These are phyloP conservation scores for Glebionis coronaria DNA, from an alignment of 129 eudicot genomes.

Conservation along the genomic window DNA sequence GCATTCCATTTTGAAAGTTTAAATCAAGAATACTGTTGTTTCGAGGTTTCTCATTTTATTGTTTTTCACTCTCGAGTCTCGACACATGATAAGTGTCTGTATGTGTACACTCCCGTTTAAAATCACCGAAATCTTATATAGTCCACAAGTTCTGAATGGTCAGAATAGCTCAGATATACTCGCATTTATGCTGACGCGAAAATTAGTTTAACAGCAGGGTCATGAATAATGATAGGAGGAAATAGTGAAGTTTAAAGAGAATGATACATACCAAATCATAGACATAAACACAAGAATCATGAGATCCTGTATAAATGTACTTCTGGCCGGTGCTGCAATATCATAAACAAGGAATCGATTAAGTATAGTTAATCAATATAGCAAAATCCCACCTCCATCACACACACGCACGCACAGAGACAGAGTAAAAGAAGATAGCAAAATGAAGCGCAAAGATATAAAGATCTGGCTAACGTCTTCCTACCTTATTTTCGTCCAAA, in stretches of 20 bases:
- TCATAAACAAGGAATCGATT: conserved; percentile 6
- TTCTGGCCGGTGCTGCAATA: conserved; percentile 87
- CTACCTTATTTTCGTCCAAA: neutral
- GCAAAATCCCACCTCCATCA: neutral
- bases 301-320: conserved; percentile 96
- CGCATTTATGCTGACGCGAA: neutral
- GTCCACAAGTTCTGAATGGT: neutral
- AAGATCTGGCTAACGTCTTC: neutral
- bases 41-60: neutral
- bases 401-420: neutral
- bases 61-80: neutral
- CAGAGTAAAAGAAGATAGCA: neutral
- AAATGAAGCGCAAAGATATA: neutral
- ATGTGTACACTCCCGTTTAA: neutral
- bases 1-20: neutral
- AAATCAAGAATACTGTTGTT: neutral
- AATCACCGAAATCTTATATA: neutral
- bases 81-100: neutral
- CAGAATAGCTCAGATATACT: neutral
- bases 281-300: conserved; percentile 74
- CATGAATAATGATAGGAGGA: neutral
- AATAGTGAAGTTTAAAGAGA: neutral
- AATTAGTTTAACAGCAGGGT: neutral
- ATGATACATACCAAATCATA: conserved; percentile 72
- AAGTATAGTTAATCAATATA: neutral